phyloP scores from a whole-genome alignment of 2,329 filamentous ascomycete genomes.

The Apiospora sp. region DNA sequence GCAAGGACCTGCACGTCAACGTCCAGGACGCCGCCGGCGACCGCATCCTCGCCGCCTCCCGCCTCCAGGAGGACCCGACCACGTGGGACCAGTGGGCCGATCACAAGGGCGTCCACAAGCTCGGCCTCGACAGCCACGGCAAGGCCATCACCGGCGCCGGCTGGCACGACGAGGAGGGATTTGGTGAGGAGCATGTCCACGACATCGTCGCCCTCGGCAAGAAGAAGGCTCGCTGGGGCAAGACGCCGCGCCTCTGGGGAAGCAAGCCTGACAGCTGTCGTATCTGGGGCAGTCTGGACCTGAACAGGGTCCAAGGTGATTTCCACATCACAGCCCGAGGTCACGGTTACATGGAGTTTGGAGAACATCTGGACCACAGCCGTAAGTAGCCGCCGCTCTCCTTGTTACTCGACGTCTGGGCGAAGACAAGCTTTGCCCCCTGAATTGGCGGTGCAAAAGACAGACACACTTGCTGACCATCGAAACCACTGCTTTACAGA shows the following conservation, averaged over 20 bases:
- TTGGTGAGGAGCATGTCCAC: constrained; percentile 84
- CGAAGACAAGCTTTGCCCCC: neutral
- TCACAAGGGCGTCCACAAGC: constrained; percentile 68
- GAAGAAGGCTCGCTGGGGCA: constrained; percentile 72
- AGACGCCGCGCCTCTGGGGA: constrained; percentile 74
- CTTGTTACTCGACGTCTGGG: neutral
- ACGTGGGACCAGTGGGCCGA: constrained; percentile 85
- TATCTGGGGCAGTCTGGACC: constrained; percentile 86
- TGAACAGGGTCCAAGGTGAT: constrained; percentile 97
- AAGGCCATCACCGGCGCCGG: constrained; percentile 64
- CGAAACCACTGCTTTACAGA: constrained; percentile 53
- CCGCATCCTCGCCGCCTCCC: constrained; percentile 81
- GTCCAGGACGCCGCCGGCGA: constrained; percentile 96
- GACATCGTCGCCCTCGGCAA: constrained; percentile 81
- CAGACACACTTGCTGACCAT: neutral
- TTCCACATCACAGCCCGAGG: constrained; percentile 97
- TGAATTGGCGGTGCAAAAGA: neutral
- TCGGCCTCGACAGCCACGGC: constrained; percentile 64
- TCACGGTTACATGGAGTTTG: constrained; percentile 89
- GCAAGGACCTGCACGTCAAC: constrained; percentile 89
- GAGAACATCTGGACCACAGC: constrained; percentile 80
- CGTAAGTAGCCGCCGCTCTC: constrained; percentile 58
- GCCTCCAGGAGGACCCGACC: constrained; percentile 79
- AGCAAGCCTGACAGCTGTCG: constrained; percentile 76
- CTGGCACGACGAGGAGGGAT: constrained; percentile 74